Evolutionary conservation across 257 asterid species (phyloP).

Genomic region (Prunella vulgaris): DNA sequence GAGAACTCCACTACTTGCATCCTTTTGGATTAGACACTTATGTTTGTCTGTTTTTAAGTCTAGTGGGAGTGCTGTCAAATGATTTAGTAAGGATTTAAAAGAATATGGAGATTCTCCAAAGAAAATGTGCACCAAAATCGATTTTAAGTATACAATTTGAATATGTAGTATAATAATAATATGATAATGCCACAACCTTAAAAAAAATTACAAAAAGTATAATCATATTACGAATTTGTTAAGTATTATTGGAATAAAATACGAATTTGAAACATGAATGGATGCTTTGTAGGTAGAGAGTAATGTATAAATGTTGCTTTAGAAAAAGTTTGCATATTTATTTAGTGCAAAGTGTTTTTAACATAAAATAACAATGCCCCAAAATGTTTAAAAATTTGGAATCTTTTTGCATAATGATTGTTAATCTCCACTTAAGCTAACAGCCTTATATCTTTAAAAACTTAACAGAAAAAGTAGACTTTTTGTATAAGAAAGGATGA

Average conservation of each 20-base stretch:
- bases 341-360: neutral
- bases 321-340: constrained; percentile 3
- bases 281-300: neutral
- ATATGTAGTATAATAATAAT: neutral
- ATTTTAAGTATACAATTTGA: neutral
- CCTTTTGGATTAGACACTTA: constrained; percentile 14
- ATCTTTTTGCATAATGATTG: constrained; percentile 24
- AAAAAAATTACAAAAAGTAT: too few species aligned
- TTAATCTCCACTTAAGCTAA: constrained; percentile 32
- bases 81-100: neutral
- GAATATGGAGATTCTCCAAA: neutral
- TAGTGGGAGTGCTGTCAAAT: neutral
- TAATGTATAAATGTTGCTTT: neutral
- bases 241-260: too few species aligned
- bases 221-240: neutral
- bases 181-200: too few species aligned
- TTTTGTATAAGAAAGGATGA: constrained; percentile 12
- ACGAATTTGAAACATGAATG: neutral
- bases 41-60: constrained; percentile 13
- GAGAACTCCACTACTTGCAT: neutral
- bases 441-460: constrained; percentile 8
- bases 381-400: constrained; percentile 4
- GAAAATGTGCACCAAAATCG: neutral
- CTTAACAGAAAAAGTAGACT: neutral
- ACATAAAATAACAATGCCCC: constrained; percentile 4